Evolutionary conservation across 1,139 yeast genomes (phyloP).

Genomic region (Pichia sp.): DNA sequence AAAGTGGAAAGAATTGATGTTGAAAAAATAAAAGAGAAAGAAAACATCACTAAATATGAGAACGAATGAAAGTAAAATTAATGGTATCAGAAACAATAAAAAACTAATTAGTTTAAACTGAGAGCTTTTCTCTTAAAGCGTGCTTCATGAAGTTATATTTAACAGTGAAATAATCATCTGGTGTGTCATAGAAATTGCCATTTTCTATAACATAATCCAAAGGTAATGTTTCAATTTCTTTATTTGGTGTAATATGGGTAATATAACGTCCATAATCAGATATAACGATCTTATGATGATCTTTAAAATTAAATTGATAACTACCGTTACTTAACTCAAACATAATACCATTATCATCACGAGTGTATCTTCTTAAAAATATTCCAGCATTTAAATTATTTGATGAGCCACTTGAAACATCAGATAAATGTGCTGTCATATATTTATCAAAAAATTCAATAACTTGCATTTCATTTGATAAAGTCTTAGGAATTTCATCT

Average conservation of each 20-base stretch:
- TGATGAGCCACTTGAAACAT: conserved; percentile 46
- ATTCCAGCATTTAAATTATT: conserved; percentile 30
- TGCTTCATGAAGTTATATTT: conserved; percentile 34
- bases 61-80: not conserved
- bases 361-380: conserved; percentile 72
- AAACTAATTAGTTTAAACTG: conserved; percentile 13
- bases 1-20: not conserved
- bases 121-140: conserved; percentile 28
- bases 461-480: conserved; percentile 69
- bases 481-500: conserved; percentile 47
- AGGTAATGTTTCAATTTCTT: conserved; percentile 66
- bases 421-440: conserved; percentile 74
- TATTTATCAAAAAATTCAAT: conserved; percentile 79
- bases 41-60: not conserved
- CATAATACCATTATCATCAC: conserved; percentile 78
- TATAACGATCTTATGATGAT: conserved; percentile 82
- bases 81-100: not conserved
- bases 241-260: conserved; percentile 75
- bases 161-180: conserved; percentile 47
- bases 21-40: not conserved
- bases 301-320: conserved; percentile 89
- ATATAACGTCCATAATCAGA: conserved; percentile 70
- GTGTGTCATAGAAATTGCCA: conserved; percentile 57
- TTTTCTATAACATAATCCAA: conserved; percentile 53
- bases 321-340: conserved; percentile 91